phyloP scores from a whole-genome alignment of 2,329 filamentous ascomycete species.

The Ophiosphaerella korrae region DNA sequence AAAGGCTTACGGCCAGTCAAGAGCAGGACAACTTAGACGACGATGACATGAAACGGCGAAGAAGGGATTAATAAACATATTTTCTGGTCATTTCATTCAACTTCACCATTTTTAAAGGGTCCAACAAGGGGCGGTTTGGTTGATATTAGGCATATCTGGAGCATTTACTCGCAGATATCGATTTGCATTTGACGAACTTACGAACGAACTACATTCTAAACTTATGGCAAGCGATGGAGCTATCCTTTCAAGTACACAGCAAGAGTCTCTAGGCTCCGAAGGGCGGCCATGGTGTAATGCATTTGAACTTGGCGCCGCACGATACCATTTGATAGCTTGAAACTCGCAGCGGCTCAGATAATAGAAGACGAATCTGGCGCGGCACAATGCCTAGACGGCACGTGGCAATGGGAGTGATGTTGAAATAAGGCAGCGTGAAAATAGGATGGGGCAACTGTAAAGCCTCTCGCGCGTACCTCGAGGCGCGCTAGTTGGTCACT shows the following conservation, averaged over 20 bases:
- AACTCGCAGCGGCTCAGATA: slow-evolving; percentile 17
- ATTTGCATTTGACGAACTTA: slow-evolving; percentile 44
- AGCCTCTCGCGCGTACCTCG: not conserved
- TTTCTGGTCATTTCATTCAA: not conserved
- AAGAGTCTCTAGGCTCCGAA: slow-evolving; percentile 3
- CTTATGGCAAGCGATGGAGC: slow-evolving; percentile 13
- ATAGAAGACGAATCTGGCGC: slow-evolving; percentile 9
- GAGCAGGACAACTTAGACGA: slow-evolving; percentile 50
- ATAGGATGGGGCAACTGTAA: not conserved
- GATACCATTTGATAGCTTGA: slow-evolving; percentile 45
- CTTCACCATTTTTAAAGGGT: not conserved
- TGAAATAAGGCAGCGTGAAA: slow-evolving; percentile 9
- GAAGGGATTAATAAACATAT: slow-evolving; percentile 35
- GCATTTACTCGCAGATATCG: slow-evolving; percentile 37
- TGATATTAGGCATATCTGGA: slow-evolving; percentile 39
- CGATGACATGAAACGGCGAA: slow-evolving; percentile 44
- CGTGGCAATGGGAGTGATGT: slow-evolving; percentile 17
- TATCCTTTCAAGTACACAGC: slow-evolving; percentile 3
- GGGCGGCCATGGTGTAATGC: slow-evolving; percentile 33
- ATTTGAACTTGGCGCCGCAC: slow-evolving; percentile 29
- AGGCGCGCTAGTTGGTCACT: not conserved
- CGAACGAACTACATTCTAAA: slow-evolving; percentile 26
- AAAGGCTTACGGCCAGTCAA: slow-evolving; percentile 45
- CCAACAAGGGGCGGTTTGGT: slow-evolving; percentile 31
- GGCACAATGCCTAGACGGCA: not conserved